Conservation (phyloP, 495 filamentous ascomycete genomes). For the Platismatia glauca region DNA sequence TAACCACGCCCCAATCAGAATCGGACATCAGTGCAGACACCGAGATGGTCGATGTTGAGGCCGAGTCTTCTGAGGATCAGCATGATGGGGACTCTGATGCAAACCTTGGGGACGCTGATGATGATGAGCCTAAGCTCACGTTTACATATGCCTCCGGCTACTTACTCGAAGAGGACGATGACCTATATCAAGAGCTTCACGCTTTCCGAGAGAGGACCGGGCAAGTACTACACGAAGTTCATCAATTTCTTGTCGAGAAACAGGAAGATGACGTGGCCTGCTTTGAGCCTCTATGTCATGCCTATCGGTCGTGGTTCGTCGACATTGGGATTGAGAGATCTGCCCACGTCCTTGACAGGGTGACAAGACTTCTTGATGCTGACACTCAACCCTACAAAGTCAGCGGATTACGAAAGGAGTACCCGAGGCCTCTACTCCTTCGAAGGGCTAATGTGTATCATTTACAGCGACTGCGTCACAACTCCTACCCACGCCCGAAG, state of each 20-base stretch:
- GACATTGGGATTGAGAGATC: constrained; percentile 95
- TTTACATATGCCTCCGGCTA: constrained; percentile 86
- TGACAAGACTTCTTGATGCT: constrained; percentile 68
- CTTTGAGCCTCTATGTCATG: constrained; percentile 84
- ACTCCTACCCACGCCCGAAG: constrained; percentile 74
- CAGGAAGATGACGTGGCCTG: constrained; percentile 94
- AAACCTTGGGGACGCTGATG: constrained; percentile 58
- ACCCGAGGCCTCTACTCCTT: constrained; percentile 80
- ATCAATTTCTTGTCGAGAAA: constrained; percentile 69
- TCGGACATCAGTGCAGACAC: constrained; percentile 31
- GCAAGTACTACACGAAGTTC: constrained; percentile 70
- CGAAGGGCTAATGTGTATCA: constrained; percentile 91
- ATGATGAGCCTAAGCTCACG: constrained; percentile 69
- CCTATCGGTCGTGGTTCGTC: constrained; percentile 93
- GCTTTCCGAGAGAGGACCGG: constrained; percentile 69
- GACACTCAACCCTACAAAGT: constrained; percentile 91
- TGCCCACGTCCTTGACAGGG: constrained; percentile 83
- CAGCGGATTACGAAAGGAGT: constrained; percentile 82
- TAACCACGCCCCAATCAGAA: constrained; percentile 27
- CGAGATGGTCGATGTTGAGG: constrained; percentile 37
- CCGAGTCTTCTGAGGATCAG: constrained; percentile 42
- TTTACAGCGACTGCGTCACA: constrained; percentile 84
- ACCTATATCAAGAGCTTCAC: constrained; percentile 66
- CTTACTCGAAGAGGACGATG: constrained; percentile 53
- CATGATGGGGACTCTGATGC: constrained; percentile 53